phyloP scores from a whole-genome alignment of 1,139 yeast species.

The Candida neerlandica region DNA sequence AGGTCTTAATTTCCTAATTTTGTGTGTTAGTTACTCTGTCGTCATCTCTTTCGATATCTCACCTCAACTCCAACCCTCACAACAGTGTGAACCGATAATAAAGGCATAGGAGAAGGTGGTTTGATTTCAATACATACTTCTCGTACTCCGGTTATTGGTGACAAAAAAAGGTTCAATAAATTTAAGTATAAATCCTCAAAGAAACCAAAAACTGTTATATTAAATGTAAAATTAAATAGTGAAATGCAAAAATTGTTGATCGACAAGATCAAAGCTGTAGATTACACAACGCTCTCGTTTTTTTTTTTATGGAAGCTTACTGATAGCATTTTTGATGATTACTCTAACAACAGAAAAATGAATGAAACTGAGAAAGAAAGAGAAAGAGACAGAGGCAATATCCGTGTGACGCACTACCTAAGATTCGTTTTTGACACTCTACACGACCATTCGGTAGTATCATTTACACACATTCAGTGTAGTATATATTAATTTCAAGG shows the following conservation, averaged over 20 bases:
- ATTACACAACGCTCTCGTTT: not conserved
- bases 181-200: not conserved
- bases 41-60: not conserved
- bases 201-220: not conserved
- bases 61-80: not conserved
- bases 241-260: not conserved
- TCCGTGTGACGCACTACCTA: constrained; percentile 2
- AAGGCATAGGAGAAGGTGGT: not conserved
- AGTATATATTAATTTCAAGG: not conserved
- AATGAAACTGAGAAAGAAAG: not conserved
- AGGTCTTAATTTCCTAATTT: not conserved
- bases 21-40: not conserved
- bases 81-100: not conserved
- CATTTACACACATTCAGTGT: not conserved
- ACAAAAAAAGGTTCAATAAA: not conserved
- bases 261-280: constrained; percentile 1
- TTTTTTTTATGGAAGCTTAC: constrained; percentile 3
- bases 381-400: not conserved
- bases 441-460: not conserved
- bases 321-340: constrained; percentile 3
- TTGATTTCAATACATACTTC: not conserved
- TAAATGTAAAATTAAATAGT: not conserved
- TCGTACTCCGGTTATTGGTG: not conserved
- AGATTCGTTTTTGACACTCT: not conserved
- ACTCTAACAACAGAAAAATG: not conserved